Evolutionary conservation across 371 early-diverging fungal species (phyloP), one percentile per base, ranked within the genome.

Genomic region (Mortierella sp.): DNA sequence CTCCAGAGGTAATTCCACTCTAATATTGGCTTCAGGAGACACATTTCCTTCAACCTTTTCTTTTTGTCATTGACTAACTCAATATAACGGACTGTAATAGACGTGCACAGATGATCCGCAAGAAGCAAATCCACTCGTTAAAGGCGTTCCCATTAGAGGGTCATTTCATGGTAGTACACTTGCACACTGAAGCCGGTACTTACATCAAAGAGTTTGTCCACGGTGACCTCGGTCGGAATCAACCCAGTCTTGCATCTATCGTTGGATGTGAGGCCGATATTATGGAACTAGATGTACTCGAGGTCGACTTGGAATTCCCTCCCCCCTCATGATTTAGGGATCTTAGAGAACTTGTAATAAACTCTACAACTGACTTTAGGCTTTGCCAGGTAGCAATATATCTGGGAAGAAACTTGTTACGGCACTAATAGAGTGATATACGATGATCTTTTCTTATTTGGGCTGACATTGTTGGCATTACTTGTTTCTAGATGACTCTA

Each of bases 181-280:
- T 98, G 83, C 88, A 89, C 67, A 95, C 97, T 0, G 92, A 93
- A 71, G 98, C 99, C 4, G 99, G 99, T 11, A 95, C 98, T 0
- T 99, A 99, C 74, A 97, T 99, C 69, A 99, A 99, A 79, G 99
- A 99, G 86, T 99, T 98, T 90, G 94, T 98, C 2, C 97, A 97
- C 74, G 96, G 98, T 15, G 99, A 99, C 85, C 84, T 95, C 13
- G 98, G 98, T 3, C 87, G 99, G 47, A 98, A 99, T 5, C 70
- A 69, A 16, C 99, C 99, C 32, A 95, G 92, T 63, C 74, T 98
- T 38, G 89, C 90, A 11, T 86, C 87, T 13, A 77, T 97, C 52
- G 82, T 94, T 41, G 88, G 86, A 48, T 84, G 87, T 58, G 88
- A 86, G 21, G 97, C 96, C 8, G 94, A 94, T 77, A 89, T 97